phyloP scores from a whole-genome alignment of 2,329 filamentous ascomycete species.

The Talaromyces sp. region DNA sequence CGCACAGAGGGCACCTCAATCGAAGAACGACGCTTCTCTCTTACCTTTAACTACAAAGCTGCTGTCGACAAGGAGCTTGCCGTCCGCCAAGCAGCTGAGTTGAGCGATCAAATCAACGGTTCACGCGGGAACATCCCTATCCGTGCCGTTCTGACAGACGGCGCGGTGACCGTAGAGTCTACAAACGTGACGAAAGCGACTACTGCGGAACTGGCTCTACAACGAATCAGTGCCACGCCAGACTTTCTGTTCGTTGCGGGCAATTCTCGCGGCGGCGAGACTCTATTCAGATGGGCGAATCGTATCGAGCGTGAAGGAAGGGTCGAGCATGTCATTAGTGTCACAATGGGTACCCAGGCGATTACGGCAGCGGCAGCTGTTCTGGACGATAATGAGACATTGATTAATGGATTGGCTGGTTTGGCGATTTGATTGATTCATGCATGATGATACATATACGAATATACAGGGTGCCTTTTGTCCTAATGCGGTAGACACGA shows the following conservation, averaged over 20 bases:
- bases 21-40: conserved; percentile 79
- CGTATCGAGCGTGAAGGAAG: conserved; percentile 55
- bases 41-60: conserved; percentile 82
- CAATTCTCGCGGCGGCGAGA: conserved; percentile 83
- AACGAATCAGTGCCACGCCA: conserved; percentile 51
- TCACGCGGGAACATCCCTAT: conserved; percentile 78
- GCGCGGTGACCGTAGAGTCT: conserved; percentile 77
- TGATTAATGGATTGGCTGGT: conserved; percentile 48
- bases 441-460: neutral
- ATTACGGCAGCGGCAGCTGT: conserved; percentile 74
- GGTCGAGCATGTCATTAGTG: conserved; percentile 70
- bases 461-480: neutral
- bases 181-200: conserved; percentile 81
- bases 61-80: conserved; percentile 73
- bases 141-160: conserved; percentile 75
- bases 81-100: conserved; percentile 77
- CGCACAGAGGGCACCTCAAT: conserved; percentile 81
- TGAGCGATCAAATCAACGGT: conserved; percentile 90
- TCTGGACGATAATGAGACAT: conserved; percentile 79
- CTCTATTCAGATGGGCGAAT: conserved; percentile 93
- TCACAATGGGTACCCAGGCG: conserved; percentile 77
- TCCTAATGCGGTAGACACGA: neutral
- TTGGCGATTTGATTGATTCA: neutral
- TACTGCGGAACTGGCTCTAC: conserved; percentile 69
- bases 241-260: conserved; percentile 88